Evolutionary conservation across 208 protist species (phyloP), one percentile per base, ranked within the genome.

Genomic region (Naegleria fowleri): DNA sequence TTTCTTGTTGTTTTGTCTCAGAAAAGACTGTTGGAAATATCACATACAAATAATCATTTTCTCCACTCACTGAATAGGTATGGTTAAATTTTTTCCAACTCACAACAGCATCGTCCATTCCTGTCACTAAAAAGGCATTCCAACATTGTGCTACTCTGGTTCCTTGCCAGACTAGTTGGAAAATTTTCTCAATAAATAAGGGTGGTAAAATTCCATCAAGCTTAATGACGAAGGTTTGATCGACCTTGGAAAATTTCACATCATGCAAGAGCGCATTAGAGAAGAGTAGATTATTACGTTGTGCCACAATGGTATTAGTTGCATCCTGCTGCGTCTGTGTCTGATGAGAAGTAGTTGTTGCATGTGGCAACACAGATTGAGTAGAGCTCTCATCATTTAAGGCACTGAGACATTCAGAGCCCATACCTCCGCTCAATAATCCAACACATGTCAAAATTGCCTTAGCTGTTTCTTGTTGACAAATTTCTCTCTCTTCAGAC

Each of bases 71-170:
- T 13, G 29, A 25, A 79, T 79, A 79, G 2, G 67, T 79, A 79
- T 79, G 67, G 36, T 79, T 79, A 79, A 79, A 79, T 5, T 79
- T 33, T 36, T 79, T 79, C 67, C 67, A 79, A 79, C 67, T 79
- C 16, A 79, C 67, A 4, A 79, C 29, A 36, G 67, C 13, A 36
- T 79, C 67, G 29, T 79, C 67, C 16, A 36, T 79, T 1, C 67
- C 67, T 36, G 29, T 36, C n/a, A 79, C 67, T 33, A 79, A 79
- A 11, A 79, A 36, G 25, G 25, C 25, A 13, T 79, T 29, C 6
- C n/a, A 79, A 79, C 67, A 79, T 36, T 79, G 29, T 6, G 5
- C n/a, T 36, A 29, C 29, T 36, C 6, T 25, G 4, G n/a, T 36
- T 36, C 25, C 25, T 79, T 79, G 29, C 67, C 67, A 79, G 5